Base-by-base conservation (phyloP, 257 asterid genomes). In the Lycium ferocissimum region DNA sequence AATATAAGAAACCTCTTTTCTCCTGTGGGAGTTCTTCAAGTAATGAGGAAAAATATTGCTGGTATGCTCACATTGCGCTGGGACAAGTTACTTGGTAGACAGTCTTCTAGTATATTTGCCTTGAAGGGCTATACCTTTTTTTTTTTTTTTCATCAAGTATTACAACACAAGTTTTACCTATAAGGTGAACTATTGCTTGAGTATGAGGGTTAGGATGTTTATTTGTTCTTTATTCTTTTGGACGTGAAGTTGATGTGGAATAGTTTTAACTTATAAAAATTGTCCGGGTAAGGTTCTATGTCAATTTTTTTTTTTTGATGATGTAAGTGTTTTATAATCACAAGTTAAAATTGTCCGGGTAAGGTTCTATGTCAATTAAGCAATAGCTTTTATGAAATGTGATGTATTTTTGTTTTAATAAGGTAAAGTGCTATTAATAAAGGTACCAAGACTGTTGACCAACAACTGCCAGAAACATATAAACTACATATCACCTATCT, bases 221-320 rank as follows among this genome's bases (percentile, higher is more conserved):
- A 51, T 15, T 69, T 69, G 26, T 69, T 69, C 76, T 37, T 62
- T 65, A 65, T 69, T 69, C 51, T 69, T 69, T 69, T 40, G 76
- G 76, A 69, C 3, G 22, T 69, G 26, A 35, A 69, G 22, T 69
- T 69, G 4, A 45, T 37, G 49, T 37, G 47, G 75, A 69, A 69
- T 35, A 37, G 13, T 45, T 35, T 71, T 71, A 9, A 71, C 80
- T 9, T 47, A 51, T n/a, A 22, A 49, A 73, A 73, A n/a, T 26
- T 73, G 61, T 20, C 47, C 43, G 43, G 61, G 6, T 73, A 22
- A 3, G 59, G n/a, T n/a, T n/a, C n/a, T n/a, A n/a, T n/a, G n/a
- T n/a, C n/a, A n/a, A n/a, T n/a, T n/a, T n/a, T n/a, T n/a, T n/a
- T n/a, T n/a, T n/a, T n/a, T n/a, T n/a, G n/a, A n/a, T n/a, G n/a